These are phyloP conservation scores for Thelephora aurantiotincta DNA, from an alignment of 768 basidiomycete genomes.

Conservation along the genomic window DNA sequence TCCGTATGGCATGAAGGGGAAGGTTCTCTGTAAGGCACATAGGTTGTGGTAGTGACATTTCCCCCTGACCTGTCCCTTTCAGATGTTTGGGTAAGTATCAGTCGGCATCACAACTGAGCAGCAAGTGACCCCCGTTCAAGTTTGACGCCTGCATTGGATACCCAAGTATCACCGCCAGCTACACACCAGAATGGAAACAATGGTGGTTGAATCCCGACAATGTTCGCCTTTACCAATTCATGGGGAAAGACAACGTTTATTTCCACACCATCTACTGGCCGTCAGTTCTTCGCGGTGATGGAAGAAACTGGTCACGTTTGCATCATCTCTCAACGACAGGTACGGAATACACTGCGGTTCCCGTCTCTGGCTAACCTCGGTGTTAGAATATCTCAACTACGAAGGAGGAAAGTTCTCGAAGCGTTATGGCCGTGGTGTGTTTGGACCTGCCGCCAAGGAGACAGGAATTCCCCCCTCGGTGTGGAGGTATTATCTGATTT, in stretches of 20 bases:
- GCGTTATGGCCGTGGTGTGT: constrained; percentile 91
- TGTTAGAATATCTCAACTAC: constrained; percentile 87
- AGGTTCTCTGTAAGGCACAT: constrained; percentile 77
- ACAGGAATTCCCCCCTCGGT: constrained; percentile 90
- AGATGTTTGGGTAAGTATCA: constrained; percentile 87
- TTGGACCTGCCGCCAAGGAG: constrained; percentile 87
- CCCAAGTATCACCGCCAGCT: constrained; percentile 91
- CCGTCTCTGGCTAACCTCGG: not conserved
- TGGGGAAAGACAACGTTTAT: constrained; percentile 99
- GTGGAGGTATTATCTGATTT: constrained; percentile 93
- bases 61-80: not conserved
- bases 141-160: constrained; percentile 97
- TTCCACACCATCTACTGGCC: constrained; percentile 98
- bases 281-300: constrained; percentile 77
- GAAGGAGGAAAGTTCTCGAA: constrained; percentile 99
- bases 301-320: constrained; percentile 83
- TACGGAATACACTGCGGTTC: constrained; percentile 19
- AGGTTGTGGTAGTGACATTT: not conserved
- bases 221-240: constrained; percentile 92
- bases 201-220: constrained; percentile 95
- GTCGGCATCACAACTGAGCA: not conserved
- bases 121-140: constrained; percentile 23
- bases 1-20: constrained; percentile 75
- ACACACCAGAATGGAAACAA: constrained; percentile 86
- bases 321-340: constrained; percentile 94